Evolutionary conservation across 306 rosid species (phyloP).

Genomic region (Crotalaria pallida): DNA sequence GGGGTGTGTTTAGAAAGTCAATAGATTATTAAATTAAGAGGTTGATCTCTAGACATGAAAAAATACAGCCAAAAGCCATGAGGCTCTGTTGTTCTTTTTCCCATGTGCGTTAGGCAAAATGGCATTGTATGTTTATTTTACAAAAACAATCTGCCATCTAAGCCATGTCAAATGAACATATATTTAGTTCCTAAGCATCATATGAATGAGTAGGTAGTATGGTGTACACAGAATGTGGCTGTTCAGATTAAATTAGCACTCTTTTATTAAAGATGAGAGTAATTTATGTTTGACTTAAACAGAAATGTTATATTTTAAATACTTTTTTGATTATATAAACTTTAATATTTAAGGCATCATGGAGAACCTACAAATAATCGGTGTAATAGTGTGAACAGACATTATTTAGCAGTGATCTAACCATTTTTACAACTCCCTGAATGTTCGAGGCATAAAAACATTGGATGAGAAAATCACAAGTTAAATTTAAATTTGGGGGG

Average conservation of each 20-base stretch:
- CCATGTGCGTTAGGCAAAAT: not conserved
- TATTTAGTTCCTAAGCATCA: not conserved
- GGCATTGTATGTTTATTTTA: not conserved
- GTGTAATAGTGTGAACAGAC: constrained; percentile 7
- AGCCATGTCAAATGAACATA: not conserved
- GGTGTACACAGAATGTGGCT: not conserved
- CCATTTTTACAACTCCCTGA: not conserved
- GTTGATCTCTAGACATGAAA: not conserved
- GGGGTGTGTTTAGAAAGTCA: not conserved
- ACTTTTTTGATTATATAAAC: not conserved
- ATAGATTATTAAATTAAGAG: not conserved
- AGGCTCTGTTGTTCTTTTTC: not conserved
- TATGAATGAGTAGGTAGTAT: not conserved
- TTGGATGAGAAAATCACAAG: not conserved
- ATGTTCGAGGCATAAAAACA: not conserved
- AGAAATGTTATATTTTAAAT: not conserved
- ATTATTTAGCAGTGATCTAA: not conserved
- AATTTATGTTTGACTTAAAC: not conserved
- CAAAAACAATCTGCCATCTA: not conserved
- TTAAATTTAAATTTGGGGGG: not conserved
- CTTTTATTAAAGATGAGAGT: not conserved
- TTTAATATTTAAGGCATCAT: not conserved
- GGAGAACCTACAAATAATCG: not conserved
- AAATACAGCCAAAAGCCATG: not conserved
- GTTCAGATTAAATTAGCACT: not conserved